Conservation (phyloP, 169 alveolate genomes). For the Plasmodium ovale region DNA sequence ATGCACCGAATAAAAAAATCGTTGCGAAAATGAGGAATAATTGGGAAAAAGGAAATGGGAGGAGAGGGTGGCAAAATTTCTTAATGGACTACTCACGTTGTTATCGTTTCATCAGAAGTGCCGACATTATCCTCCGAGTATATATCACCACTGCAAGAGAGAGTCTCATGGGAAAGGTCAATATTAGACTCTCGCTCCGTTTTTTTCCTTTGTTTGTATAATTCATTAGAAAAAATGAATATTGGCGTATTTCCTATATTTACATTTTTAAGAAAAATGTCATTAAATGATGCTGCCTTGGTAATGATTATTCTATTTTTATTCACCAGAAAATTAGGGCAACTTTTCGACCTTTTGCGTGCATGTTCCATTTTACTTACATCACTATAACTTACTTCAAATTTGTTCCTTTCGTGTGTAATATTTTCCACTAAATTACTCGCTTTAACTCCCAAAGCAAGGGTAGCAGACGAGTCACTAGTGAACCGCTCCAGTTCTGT, state of each 20-base stretch:
- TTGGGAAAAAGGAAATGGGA: too few species aligned
- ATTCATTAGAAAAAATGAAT: neutral
- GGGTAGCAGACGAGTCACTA: conserved; percentile 1
- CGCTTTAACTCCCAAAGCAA: neutral
- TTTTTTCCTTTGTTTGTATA: neutral
- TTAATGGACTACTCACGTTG: too few species aligned
- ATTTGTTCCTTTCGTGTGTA: neutral
- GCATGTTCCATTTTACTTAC: neutral
- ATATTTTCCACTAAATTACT: conserved; percentile 1
- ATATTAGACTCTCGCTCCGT: neutral
- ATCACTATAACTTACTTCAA: neutral
- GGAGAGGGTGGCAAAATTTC: too few species aligned
- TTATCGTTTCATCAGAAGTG: neutral
- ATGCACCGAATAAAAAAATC: too few species aligned
- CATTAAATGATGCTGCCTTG: neutral
- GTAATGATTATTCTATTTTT: neutral
- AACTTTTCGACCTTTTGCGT: neutral
- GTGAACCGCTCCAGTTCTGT: neutral
- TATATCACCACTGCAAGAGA: neutral
- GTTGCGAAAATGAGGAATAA: too few species aligned
- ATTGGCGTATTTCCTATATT: too few species aligned
- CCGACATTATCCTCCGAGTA: neutral
- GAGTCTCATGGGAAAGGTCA: neutral
- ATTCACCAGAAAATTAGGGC: neutral
- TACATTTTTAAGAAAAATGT: neutral